A percentile compares a stretch with the other conserved stretches of the same genome.
phyloP scores from a whole-genome alignment of 495 filamentous ascomycete genomes.

The Tuber calosporum region DNA sequence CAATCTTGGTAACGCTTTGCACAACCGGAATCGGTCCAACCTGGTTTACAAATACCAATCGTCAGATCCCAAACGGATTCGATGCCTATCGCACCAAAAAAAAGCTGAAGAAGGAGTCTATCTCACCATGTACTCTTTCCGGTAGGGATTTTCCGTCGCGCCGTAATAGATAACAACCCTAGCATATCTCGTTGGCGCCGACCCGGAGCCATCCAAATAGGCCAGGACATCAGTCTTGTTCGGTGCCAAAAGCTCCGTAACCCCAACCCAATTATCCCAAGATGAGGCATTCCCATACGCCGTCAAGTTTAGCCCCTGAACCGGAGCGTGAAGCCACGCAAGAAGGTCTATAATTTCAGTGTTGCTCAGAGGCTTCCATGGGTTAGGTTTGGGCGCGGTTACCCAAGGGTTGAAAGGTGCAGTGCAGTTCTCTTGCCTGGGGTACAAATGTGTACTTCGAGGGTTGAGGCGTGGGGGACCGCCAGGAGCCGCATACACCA shows the following conservation, averaged over 20 bases:
- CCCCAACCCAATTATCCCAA: constrained; percentile 42
- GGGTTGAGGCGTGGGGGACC: neutral
- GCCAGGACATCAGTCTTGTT: constrained; percentile 51
- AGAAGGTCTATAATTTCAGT: constrained; percentile 42
- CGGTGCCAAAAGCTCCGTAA: constrained; percentile 49
- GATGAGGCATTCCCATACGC: constrained; percentile 34
- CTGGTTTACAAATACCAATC: constrained; percentile 16
- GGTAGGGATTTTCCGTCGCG: constrained; percentile 45
- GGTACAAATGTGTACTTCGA: constrained; percentile 5
- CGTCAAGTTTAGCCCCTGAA: constrained; percentile 44
- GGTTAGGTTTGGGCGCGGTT: constrained; percentile 42
- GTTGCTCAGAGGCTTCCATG: constrained; percentile 41
- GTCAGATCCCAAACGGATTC: neutral
- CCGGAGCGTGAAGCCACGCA: constrained; percentile 42
- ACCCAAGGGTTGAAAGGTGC: constrained; percentile 2
- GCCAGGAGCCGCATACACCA: neutral
- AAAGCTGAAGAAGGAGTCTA: neutral
- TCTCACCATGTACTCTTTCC: constrained; percentile 44
- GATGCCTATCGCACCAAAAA: neutral
- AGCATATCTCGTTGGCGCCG: constrained; percentile 47
- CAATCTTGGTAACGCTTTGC: constrained; percentile 42
- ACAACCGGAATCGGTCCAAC: constrained; percentile 49
- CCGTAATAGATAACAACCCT: constrained; percentile 46
- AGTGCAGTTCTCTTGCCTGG: neutral
- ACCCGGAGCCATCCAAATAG: constrained; percentile 45